A percentile compares a stretch with the other conserved stretches of the same genome.
Conservation (phyloP, 305 asterid species). For the Fraxinus sp. region DNA sequence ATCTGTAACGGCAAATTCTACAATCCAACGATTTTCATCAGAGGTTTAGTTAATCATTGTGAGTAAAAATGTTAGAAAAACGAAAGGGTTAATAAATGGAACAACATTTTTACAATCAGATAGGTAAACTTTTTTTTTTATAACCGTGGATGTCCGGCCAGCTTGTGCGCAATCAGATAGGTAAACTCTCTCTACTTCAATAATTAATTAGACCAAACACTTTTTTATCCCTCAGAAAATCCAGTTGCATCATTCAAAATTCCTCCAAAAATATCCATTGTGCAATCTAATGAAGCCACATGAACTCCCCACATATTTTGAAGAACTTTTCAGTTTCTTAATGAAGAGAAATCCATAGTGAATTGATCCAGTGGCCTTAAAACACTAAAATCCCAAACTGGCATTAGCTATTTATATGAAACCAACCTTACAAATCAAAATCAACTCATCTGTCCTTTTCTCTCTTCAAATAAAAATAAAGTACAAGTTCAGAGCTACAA, state of each 20-base stretch:
- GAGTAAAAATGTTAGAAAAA: background rate
- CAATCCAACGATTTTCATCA: slow-evolving; percentile 5
- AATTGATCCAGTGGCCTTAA: background rate
- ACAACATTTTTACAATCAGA: slow-evolving; percentile 16
- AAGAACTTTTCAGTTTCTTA: background rate
- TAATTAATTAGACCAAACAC: background rate
- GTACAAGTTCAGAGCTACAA: background rate
- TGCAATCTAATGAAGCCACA: background rate
- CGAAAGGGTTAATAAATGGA: background rate
- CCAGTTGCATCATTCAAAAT: background rate
- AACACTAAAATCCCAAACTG: slow-evolving; percentile 2
- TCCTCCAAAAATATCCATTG: background rate
- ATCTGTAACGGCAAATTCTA: background rate
- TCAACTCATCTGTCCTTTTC: background rate
- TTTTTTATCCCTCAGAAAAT: background rate
- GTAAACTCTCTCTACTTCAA: background rate
- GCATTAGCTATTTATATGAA: slow-evolving; percentile 12
- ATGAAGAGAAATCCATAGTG: background rate
- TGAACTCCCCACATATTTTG: background rate
- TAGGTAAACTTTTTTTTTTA: background rate
- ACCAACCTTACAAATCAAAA: slow-evolving; percentile 9
- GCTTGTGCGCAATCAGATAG: no score
- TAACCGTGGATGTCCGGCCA: no score
- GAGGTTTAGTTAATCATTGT: slow-evolving; percentile 9
- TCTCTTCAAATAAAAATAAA: slow-evolving; percentile 18